Base-by-base conservation (phyloP, 2,329 filamentous ascomycete genomes). In the Huntiella decipiens region DNA sequence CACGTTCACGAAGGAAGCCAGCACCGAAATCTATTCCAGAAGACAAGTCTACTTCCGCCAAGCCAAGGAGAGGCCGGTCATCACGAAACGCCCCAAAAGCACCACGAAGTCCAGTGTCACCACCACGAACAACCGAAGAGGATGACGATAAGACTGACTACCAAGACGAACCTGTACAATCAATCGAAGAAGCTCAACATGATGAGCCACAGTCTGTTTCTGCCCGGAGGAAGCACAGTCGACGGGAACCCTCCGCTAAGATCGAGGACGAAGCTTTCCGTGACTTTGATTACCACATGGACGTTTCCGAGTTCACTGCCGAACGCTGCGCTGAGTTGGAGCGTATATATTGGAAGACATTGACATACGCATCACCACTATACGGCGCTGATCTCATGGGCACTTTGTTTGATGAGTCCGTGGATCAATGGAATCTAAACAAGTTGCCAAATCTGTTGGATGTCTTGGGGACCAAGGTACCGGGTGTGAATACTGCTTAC, bases 321-420 rank as follows among this genome's bases (percentile, higher is more conserved):
- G 88, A 96, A 60, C 74, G 92, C 50, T 96, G 91, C 58, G 85
- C 92, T 54, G 91, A 98, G 58, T 71, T 98, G 4, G 91, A 98
- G 61, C 80, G 84, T 45, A 80, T 79, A 38, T 98, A 98, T 63
- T 98, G 91, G 91, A 95, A 92, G 63, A 94, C 85, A 1, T 70
- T 98, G 51, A 95, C 87, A 16, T 98, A 92, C 62, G 92, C 88
- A 40, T 79, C 84, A 47, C 91, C 91, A 0, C 74, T 98, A 60
- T 98, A 98, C 55, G 91, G 91, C 44, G 91, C 91, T 5, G 91
- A 98, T 61, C 83, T 98, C 73, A 86, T 87, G 54, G 91, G 91
- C 10, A 94, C 88, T 0, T 71, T 98, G 2, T 98, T 98, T 59
- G 79, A 91, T 54, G 87, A 96, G 38, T 71, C 73, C 2, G 86